These are phyloP conservation scores for Lactifluus pinguis DNA, from an alignment of 768 basidiomycete species.

Conservation along the genomic window DNA sequence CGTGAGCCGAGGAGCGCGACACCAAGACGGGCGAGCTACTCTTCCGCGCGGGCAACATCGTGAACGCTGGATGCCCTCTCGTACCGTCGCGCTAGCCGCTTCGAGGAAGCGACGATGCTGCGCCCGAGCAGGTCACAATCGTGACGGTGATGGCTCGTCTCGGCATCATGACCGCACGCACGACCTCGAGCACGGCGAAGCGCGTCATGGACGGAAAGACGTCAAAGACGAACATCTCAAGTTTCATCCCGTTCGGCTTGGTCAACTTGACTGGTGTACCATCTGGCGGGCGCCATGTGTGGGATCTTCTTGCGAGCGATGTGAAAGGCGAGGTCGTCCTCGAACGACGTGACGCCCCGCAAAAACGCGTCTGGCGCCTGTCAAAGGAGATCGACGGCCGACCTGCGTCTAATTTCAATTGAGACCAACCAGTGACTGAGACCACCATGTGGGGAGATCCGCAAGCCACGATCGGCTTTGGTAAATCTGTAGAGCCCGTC, in stretches of 20 bases:
- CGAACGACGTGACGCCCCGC: slow-evolving; percentile 67
- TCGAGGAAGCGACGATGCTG: slow-evolving; percentile 85
- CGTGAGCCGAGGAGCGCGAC: slow-evolving; percentile 74
- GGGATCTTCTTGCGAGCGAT: slow-evolving; percentile 98
- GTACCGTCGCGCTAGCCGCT: slow-evolving; percentile 62
- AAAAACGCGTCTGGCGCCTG: slow-evolving; percentile 68
- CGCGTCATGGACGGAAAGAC: slow-evolving; percentile 86
- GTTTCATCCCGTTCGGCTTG: slow-evolving; percentile 98
- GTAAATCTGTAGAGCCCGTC: no score
- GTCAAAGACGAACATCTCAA: slow-evolving; percentile 98
- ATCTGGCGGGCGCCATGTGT: slow-evolving; percentile 54
- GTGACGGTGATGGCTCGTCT: slow-evolving; percentile 73
- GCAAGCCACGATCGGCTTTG: no score
- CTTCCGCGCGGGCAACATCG: slow-evolving; percentile 96
- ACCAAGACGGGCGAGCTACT: slow-evolving; percentile 62
- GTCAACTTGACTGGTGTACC: slow-evolving; percentile 69
- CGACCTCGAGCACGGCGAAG: slow-evolving; percentile 85
- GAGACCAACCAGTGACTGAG: no score
- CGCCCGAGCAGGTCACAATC: slow-evolving; percentile 74
- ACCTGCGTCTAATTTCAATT: no score
- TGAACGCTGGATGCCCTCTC: slow-evolving; percentile 69
- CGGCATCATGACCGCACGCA: slow-evolving; percentile 72
- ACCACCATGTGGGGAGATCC: no score
- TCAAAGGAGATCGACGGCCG: no score
- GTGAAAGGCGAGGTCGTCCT: slow-evolving; percentile 88